A percentile compares a stretch with the other conserved stretches of the same genome.
Conservation (phyloP, 441 rosid genomes). For the Gossypium schwendimanii region DNA sequence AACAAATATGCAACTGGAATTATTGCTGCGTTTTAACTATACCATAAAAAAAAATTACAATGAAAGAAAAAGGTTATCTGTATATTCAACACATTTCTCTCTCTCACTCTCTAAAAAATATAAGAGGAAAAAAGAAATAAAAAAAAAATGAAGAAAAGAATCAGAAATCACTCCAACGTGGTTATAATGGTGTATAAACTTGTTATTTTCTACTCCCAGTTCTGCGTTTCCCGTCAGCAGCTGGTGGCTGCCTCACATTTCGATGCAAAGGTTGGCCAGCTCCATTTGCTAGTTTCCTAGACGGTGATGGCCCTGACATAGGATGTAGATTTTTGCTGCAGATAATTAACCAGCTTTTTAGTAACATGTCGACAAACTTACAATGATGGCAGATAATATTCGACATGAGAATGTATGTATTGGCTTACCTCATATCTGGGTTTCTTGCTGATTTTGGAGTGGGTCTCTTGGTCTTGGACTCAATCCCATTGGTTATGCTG, state of each 20-base stretch:
- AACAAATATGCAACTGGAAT: slow-evolving; percentile 41
- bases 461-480: slow-evolving; percentile 46
- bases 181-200: slow-evolving; percentile 5
- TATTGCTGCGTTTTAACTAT: slow-evolving; percentile 39
- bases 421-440: slow-evolving; percentile 50
- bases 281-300: slow-evolving; percentile 51
- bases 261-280: slow-evolving; percentile 31
- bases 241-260: slow-evolving; percentile 43
- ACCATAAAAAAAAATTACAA: slow-evolving; percentile 26
- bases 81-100: slow-evolving; percentile 7
- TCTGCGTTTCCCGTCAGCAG: slow-evolving; percentile 61
- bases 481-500: slow-evolving; percentile 38
- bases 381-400: background rate
- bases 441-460: slow-evolving; percentile 40
- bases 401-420: background rate
- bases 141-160: slow-evolving; percentile 7
- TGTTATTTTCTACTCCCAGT: slow-evolving; percentile 46
- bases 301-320: slow-evolving; percentile 52
- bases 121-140: slow-evolving; percentile 3
- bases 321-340: slow-evolving; percentile 47
- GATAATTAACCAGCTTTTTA: slow-evolving; percentile 3
- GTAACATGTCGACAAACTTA: background rate
- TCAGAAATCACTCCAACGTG: slow-evolving; percentile 23
- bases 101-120: slow-evolving; percentile 8
- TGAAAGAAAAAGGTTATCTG: background rate